Evolutionary conservation across 345 rosid species (phyloP).

Genomic region (Eucalyptus victrix): DNA sequence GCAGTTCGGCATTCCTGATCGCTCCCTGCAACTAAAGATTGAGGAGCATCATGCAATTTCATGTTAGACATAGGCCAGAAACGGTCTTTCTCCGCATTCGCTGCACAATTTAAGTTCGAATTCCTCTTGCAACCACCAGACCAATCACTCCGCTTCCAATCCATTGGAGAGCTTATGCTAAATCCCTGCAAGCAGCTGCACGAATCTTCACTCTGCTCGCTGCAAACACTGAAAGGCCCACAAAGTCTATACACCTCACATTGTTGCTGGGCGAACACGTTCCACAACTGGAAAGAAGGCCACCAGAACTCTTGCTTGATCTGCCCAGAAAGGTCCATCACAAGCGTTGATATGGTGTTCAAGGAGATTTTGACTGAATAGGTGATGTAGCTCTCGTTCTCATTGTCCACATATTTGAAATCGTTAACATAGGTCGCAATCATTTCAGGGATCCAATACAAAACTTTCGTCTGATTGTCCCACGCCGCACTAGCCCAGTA

Average conservation of each 20-base stretch:
- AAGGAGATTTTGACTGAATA: slow-evolving; percentile 17
- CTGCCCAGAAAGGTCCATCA: slow-evolving; percentile 57
- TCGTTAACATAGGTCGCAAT: rapidly evolving
- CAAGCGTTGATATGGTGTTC: slow-evolving; percentile 18
- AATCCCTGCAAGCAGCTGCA: background rate
- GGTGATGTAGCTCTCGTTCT: slow-evolving; percentile 47
- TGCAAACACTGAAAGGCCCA: slow-evolving; percentile 58
- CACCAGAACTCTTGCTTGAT: slow-evolving; percentile 34
- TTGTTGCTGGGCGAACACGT: slow-evolving; percentile 37
- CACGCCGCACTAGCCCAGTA: slow-evolving; percentile 61
- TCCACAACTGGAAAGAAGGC: slow-evolving; percentile 22
- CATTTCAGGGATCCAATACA: too few species aligned
- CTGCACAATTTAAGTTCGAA: slow-evolving; percentile 29
- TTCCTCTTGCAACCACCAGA: slow-evolving; percentile 54
- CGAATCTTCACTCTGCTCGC: background rate
- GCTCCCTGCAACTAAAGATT: background rate
- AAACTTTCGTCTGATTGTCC: background rate
- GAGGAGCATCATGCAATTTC: slow-evolving; percentile 5
- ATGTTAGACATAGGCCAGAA: slow-evolving; percentile 10
- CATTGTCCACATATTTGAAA: slow-evolving; percentile 1
- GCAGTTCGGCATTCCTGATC: slow-evolving; percentile 19
- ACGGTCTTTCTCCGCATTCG: slow-evolving; percentile 3
- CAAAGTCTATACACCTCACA: slow-evolving; percentile 60
- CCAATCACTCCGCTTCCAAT: slow-evolving; percentile 45
- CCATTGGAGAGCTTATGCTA: background rate